Evolutionary conservation across 495 filamentous ascomycete species (phyloP).

Genomic region (Penicillium diatomitis): DNA sequence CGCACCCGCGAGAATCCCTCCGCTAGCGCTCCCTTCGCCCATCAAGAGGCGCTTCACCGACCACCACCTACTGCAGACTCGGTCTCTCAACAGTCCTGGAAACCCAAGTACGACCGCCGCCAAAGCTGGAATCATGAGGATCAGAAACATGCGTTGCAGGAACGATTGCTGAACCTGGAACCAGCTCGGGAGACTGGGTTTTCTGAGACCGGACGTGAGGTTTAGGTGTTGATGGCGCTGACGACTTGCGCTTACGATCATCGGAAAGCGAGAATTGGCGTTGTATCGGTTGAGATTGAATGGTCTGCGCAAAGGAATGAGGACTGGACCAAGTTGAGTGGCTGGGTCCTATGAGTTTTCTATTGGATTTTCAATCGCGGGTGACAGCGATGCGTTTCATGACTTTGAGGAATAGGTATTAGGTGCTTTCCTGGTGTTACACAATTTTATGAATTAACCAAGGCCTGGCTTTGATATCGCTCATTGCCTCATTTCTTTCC

Average conservation of each 20-base stretch:
- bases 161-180: constrained; percentile 18
- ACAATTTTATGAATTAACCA: too few relatives aligned
- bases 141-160: constrained; percentile 26
- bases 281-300: too few relatives aligned
- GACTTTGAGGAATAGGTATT: too few relatives aligned
- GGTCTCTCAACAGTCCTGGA: constrained; percentile 14
- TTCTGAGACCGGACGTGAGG: constrained; percentile 12
- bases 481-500: too few relatives aligned
- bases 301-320: too few relatives aligned
- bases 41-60: not conserved
- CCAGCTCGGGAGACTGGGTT: constrained; percentile 22
- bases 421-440: too few relatives aligned
- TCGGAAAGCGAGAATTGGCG: too few relatives aligned
- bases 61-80: not conserved
- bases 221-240: not conserved
- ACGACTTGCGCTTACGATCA: not conserved
- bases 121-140: constrained; percentile 32
- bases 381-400: too few relatives aligned
- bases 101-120: constrained; percentile 16
- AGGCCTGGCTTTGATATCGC: too few relatives aligned
- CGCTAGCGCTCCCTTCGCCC: not conserved
- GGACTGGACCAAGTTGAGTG: too few relatives aligned
- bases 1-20: not conserved
- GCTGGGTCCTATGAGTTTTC: too few relatives aligned
- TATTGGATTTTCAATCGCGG: too few relatives aligned